Percentiles rank a stretch among this genome's conserved stretches.
Evolutionary conservation across 1,284 basidiomycete species (phyloP).

Genomic region (Tranzscheliella williamsii): DNA sequence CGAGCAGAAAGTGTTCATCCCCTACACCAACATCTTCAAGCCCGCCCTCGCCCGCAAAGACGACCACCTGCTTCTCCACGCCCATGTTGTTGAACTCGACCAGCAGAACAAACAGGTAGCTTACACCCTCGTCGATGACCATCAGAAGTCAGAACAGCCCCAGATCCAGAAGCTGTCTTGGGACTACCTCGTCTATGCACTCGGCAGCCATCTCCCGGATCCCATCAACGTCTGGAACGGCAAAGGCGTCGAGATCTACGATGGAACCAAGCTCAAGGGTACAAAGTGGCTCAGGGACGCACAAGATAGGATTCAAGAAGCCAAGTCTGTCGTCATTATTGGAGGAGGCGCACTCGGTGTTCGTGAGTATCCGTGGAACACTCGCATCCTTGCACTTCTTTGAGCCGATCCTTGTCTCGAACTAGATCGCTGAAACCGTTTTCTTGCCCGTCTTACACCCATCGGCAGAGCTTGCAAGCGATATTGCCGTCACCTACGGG

Average conservation of each 20-base stretch:
- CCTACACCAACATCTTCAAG: slow-evolving; percentile 66
- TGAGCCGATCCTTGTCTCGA: too few species aligned
- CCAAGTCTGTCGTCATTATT: too few species aligned
- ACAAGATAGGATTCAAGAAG: slow-evolving; percentile 16
- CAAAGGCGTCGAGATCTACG: slow-evolving; percentile 1
- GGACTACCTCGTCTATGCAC: slow-evolving; percentile 38
- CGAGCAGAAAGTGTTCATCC: slow-evolving; percentile 68
- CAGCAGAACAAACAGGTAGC: slow-evolving; percentile 1
- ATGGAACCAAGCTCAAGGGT: slow-evolving; percentile 25
- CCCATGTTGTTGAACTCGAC: slow-evolving; percentile 10
- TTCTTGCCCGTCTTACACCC: too few species aligned
- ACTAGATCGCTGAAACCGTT: too few species aligned
- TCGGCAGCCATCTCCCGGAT: slow-evolving; percentile 32
- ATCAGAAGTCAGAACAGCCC: too few species aligned
- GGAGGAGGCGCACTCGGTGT: too few species aligned
- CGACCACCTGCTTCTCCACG: slow-evolving; percentile 12
- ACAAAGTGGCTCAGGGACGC: slow-evolving; percentile 28
- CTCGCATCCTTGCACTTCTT: too few species aligned
- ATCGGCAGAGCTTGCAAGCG: too few species aligned
- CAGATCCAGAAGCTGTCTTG: slow-evolving; percentile 9
- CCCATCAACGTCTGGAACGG: slow-evolving; percentile 37
- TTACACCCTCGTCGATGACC: slow-evolving; percentile 17
- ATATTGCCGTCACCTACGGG: too few species aligned
- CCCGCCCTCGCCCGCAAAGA: not conserved
- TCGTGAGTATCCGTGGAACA: too few species aligned